These are phyloP conservation scores for Russula olivacea DNA, from an alignment of 768 basidiomycete species.

Conservation along the genomic window DNA sequence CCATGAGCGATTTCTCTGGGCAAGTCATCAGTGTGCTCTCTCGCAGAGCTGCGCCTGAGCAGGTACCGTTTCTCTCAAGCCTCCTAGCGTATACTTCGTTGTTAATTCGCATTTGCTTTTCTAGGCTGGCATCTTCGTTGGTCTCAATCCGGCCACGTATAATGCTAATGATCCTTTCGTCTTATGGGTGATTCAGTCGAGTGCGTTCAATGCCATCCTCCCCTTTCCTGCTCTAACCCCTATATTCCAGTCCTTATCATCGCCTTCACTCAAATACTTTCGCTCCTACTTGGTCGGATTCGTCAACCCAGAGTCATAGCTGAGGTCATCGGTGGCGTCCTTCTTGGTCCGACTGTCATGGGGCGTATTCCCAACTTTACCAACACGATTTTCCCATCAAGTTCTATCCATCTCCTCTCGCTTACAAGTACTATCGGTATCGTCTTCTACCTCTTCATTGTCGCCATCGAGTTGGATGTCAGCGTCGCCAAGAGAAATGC, in stretches of 20 bases:
- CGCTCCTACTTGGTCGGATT: slow-evolving; percentile 56
- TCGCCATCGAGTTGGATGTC: slow-evolving; percentile 80
- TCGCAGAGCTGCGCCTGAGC: slow-evolving; percentile 37
- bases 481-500: slow-evolving; percentile 61
- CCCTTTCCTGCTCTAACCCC: neutral
- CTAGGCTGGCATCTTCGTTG: slow-evolving; percentile 73
- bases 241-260: slow-evolving; percentile 65
- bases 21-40: slow-evolving; percentile 35
- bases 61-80: slow-evolving; percentile 19
- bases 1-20: slow-evolving; percentile 46
- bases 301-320: slow-evolving; percentile 91
- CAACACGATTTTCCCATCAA: slow-evolving; percentile 34
- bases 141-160: slow-evolving; percentile 63
- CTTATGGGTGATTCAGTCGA: slow-evolving; percentile 71
- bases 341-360: slow-evolving; percentile 68
- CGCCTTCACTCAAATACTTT: slow-evolving; percentile 66
- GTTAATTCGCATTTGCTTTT: neutral
- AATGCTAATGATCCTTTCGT: slow-evolving; percentile 61
- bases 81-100: no score
- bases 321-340: slow-evolving; percentile 85
- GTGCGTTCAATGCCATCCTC: slow-evolving; percentile 36
- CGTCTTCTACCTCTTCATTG: slow-evolving; percentile 73
- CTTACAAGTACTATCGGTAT: slow-evolving; percentile 74
- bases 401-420: slow-evolving; percentile 51
- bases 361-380: slow-evolving; percentile 74